Conservation (phyloP, 768 basidiomycete species). For the Tricholoma terreum region DNA sequence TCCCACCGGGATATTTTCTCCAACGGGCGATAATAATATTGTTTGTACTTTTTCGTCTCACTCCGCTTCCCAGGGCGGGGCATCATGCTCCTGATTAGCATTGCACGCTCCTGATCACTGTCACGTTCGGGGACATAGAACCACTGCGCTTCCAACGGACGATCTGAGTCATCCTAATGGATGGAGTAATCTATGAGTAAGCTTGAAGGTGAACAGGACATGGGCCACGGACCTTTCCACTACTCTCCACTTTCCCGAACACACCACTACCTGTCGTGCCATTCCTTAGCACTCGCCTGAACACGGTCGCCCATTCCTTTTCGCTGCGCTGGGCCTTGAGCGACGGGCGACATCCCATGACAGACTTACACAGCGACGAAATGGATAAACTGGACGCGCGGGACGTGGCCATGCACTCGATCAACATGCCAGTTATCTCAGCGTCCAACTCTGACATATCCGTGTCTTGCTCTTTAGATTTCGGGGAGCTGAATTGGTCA, state of each 20-base stretch:
- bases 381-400: constrained; percentile 65
- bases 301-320: constrained; percentile 47
- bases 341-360: constrained; percentile 53
- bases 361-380: constrained; percentile 47
- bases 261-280: constrained; percentile 53
- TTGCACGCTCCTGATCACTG: constrained; percentile 66
- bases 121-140: constrained; percentile 76
- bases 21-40: constrained; percentile 78
- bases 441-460: constrained; percentile 10
- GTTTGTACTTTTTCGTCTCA: constrained; percentile 81
- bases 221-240: constrained; percentile 45
- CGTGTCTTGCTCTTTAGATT: constrained; percentile 1
- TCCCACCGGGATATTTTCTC: constrained; percentile 75
- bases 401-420: constrained; percentile 69
- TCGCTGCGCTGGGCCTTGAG: constrained; percentile 40
- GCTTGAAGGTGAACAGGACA: constrained; percentile 4
- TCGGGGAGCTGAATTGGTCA: not conserved
- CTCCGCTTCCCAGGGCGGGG: constrained; percentile 69
- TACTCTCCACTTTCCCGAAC: constrained; percentile 71
- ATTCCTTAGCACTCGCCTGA: constrained; percentile 47
- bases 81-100: constrained; percentile 68
- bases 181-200: not conserved
- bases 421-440: constrained; percentile 62
- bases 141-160: constrained; percentile 62
- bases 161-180: constrained; percentile 45